Base-by-base conservation (phyloP, 495 filamentous ascomycete genomes). In the Aspergillus panamensis region DNA sequence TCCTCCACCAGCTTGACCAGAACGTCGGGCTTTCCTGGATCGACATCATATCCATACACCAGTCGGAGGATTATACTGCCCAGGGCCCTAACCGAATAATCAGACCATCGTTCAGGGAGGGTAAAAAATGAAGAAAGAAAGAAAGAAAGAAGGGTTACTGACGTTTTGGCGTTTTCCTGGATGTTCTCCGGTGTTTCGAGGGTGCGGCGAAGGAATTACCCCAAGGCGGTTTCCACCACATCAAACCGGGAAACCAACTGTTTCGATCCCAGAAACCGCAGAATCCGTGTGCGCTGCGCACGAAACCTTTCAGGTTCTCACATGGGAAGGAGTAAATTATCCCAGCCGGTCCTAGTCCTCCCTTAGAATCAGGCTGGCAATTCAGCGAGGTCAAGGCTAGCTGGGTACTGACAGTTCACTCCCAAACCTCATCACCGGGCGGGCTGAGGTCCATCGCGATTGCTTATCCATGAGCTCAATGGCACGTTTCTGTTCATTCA, bases 11-110 rank as follows among this genome's bases (percentile, higher is more conserved):
- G 37, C 19, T 75, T 52, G 3, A 84, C 69, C 1, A 84, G 60
- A 33, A 70, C 70, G 58, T 84, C 81, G 0, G 37, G 25, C n/a
- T 51, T 51, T 37, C 72, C 63, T 1, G 71, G 60, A 43, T 81
- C 76, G 6, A 73, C 67, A 0, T 65, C 78, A 51, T 84, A 82
- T 13, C 77, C 79, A 50, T 82, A 84, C 3, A 65, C 61, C 5
- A 80, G 69, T 30, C 80, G 77, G 0, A 82, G 58, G 8, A 82
- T 77, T 6, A 79, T 55, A 0, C 69, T 17, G n/a, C 68, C 3
- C 73, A 79, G 6, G 73, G 69, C 33, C 72, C 66, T 16, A 69
- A 77, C 29, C 17, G 3, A 0, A 8, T 19, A 12, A 39, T 52
- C 19, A 51, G 47, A 32, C 6, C 43, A 10, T 30, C 8, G 16